Conservation (phyloP, 2,329 filamentous ascomycete genomes). For the Sarocladiaceae sp. region DNA sequence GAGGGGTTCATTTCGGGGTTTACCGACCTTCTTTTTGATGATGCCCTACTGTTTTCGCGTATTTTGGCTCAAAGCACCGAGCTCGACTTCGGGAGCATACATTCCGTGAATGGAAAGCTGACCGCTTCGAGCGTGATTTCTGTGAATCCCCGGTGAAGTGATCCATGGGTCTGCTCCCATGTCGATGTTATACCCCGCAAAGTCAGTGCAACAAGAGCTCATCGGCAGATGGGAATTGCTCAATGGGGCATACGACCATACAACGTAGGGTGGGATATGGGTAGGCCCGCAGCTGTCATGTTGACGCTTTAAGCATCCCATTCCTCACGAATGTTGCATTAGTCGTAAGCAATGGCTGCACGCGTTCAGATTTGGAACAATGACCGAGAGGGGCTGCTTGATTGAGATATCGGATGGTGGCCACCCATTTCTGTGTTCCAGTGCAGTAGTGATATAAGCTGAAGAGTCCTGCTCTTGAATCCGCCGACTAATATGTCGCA, state of each 20-base stretch:
- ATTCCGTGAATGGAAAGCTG: background rate
- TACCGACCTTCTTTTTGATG: too few species aligned
- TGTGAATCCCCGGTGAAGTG: background rate
- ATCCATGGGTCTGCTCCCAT: background rate
- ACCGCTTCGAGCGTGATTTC: background rate
- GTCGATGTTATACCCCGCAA: background rate
- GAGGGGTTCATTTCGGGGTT: too few species aligned
- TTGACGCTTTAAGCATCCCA: too few species aligned
- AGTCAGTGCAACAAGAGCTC: background rate
- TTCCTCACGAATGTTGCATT: too few species aligned
- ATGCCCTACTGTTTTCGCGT: too few species aligned
- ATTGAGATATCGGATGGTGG: background rate
- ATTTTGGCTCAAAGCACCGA: too few species aligned
- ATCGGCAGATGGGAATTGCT: background rate
- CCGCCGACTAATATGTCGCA: background rate
- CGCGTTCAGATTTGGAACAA: background rate
- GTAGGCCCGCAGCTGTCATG: background rate
- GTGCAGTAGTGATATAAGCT: background rate
- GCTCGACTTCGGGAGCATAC: background rate
- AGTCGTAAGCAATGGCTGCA: too few species aligned
- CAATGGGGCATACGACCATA: too few species aligned
- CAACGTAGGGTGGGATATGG: background rate
- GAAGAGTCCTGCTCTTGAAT: background rate
- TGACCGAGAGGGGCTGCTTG: background rate
- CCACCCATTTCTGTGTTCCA: background rate